Evolutionary conservation across 2,329 filamentous ascomycete species (phyloP).

Genomic region (Fusarium dlaminii): DNA sequence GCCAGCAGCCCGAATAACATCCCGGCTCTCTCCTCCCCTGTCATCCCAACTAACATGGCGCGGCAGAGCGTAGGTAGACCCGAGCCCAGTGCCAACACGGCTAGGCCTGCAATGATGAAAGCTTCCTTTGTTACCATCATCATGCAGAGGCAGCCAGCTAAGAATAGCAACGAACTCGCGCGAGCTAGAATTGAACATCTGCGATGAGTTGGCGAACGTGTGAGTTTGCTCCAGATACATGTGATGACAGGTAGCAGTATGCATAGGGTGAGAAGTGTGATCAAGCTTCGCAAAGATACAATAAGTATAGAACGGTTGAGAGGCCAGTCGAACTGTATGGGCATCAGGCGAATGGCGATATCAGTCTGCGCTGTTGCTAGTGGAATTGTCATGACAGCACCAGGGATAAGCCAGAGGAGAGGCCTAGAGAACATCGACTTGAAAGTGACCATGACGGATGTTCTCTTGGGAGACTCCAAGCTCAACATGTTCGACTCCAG

Average conservation of each 20-base stretch:
- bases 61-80: constrained; percentile 41
- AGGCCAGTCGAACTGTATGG: constrained; percentile 39
- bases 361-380: constrained; percentile 35
- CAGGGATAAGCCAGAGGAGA: constrained; percentile 37
- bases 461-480: background rate
- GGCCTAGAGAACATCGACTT: constrained; percentile 32
- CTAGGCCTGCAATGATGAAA: constrained; percentile 35
- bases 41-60: constrained; percentile 33
- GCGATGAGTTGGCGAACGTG: background rate
- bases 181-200: constrained; percentile 32
- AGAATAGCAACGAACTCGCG: constrained; percentile 32
- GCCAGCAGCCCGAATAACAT: constrained; percentile 40
- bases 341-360: constrained; percentile 40
- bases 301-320: constrained; percentile 35
- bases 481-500: background rate
- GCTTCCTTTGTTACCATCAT: constrained; percentile 31
- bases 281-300: constrained; percentile 34
- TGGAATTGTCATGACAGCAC: constrained; percentile 35
- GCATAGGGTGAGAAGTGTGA: constrained; percentile 37
- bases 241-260: constrained; percentile 32
- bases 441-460: background rate
- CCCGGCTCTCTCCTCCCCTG: constrained; percentile 27
- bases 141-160: constrained; percentile 38
- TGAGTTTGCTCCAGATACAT: constrained; percentile 13
- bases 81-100: constrained; percentile 37